Base-by-base conservation (phyloP, 2,329 filamentous ascomycete species). In the Diaporthe aspalathi region DNA sequence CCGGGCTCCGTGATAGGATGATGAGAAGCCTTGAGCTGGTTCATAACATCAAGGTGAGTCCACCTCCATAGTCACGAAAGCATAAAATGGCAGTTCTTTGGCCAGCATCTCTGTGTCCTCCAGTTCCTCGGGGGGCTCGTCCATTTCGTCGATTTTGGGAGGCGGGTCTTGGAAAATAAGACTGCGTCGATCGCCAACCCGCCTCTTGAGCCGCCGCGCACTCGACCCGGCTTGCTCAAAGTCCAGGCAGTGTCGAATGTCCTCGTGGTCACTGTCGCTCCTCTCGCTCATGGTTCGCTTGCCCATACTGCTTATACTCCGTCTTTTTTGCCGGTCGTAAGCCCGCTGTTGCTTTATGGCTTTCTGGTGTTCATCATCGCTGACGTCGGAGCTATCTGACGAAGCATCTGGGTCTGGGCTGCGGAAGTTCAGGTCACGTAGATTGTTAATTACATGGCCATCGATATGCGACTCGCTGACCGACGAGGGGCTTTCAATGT, bases 271-370 rank as follows among this genome's bases (percentile, higher is more conserved):
- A 11, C 84, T 85, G 73, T 87, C 86, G 76, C 85, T 87, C 69
- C 80, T 81, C 76, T 88, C 86, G 76, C 83, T 86, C 74, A 87
- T 84, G 32, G 85, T 87, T 47, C 86, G 82, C 79, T 88, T 88
- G 40, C 68, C 62, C 68, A 88, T 84, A 77, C 85, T 88, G 74
- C 86, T 86, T 74, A 84, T 83, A 67, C 84, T 87, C 77, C 86
- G 83, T 29, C 86, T 81, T 50, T 83, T 83, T 40, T 80, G 80
- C 66, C 85, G 82, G 67, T 80, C 82, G 45, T 84, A 79, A 63
- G 83, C 83, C 45, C 84, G 82, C 62, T 83, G 83, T 70, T 79
- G 79, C 73, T 77, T 79, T 20, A 82, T 75, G 52, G 85, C 85
- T 29, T 81, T 78, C 16, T 75, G 70, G 66, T 79, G 74, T 9